A percentile compares a stretch with the other conserved stretches of the same genome.
Evolutionary conservation across 176 grass and related monocot genomes (phyloP).

Genomic region (Phoenix dactylifera): DNA sequence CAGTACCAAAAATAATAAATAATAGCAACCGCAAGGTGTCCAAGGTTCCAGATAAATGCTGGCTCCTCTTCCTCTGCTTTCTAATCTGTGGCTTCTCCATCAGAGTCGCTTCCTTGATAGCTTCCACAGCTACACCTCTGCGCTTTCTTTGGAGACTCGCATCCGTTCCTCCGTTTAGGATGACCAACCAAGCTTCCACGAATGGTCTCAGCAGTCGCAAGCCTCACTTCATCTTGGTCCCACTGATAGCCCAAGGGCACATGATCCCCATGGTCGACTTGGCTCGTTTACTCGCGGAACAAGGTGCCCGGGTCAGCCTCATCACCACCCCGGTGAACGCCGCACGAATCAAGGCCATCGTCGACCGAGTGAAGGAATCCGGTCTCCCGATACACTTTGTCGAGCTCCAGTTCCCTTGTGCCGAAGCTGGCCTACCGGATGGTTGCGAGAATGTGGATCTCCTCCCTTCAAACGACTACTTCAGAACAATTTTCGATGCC

Average conservation of each 20-base stretch:
- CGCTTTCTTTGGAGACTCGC: too few species aligned
- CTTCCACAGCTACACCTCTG: too few species aligned
- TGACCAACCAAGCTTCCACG: too few species aligned
- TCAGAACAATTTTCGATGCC: constrained; percentile 13
- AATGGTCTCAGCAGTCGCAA: too few species aligned
- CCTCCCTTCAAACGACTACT: not conserved
- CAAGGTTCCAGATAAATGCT: too few species aligned
- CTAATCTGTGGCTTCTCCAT: too few species aligned
- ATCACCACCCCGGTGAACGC: constrained; percentile 39
- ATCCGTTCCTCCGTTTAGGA: too few species aligned
- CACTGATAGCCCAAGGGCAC: constrained; percentile 51
- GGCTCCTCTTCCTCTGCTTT: too few species aligned
- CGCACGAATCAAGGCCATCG: constrained; percentile 26
- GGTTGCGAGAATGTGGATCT: constrained; percentile 27
- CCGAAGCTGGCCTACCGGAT: constrained; percentile 15
- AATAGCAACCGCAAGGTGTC: too few species aligned
- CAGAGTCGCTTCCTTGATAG: too few species aligned
- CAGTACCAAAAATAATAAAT: too few species aligned
- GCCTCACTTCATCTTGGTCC: constrained; percentile 52
- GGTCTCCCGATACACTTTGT: constrained; percentile 30
- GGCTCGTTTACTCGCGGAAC: constrained; percentile 35
- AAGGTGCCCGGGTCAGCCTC: constrained; percentile 28
- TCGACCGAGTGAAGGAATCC: constrained; percentile 5
- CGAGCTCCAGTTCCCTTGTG: constrained; percentile 25
- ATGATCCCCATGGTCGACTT: not conserved